A percentile compares a stretch with the other conserved stretches of the same genome.
Evolutionary conservation across 164 flowering plant genomes (phyloP).

Genomic region (Tetracentron sinense): DNA sequence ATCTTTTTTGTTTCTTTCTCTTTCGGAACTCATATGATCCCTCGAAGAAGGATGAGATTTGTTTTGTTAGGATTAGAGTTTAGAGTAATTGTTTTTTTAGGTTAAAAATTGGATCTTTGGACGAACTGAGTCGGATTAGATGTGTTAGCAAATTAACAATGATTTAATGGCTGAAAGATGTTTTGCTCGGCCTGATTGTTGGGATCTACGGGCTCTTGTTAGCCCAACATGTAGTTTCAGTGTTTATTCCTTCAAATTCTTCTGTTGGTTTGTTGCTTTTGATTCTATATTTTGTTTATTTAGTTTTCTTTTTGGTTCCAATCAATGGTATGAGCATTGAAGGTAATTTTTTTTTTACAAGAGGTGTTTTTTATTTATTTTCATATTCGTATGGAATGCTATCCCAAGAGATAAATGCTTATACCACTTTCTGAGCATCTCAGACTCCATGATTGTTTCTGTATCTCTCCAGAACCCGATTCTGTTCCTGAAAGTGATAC

Average conservation of each 20-base stretch:
- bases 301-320: not conserved
- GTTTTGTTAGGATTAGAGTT: not conserved
- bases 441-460: not conserved
- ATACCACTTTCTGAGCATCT: not conserved
- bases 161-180: not conserved
- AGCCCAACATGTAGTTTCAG: not conserved
- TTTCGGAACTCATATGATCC: not conserved
- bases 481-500: constrained; percentile 8
- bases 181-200: too few relatives aligned
- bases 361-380: too few relatives aligned
- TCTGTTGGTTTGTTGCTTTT: not conserved
- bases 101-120: not conserved
- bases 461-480: constrained; percentile 11
- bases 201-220: too few relatives aligned
- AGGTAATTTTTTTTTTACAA: not conserved
- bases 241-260: not conserved
- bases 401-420: not conserved
- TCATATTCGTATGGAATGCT: not conserved
- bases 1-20: not conserved
- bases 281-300: not conserved
- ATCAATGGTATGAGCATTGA: not conserved
- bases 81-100: constrained; percentile 1
- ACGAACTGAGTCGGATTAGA: not conserved
- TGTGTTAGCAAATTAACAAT: not conserved
- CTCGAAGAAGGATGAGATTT: too few relatives aligned